Evolutionary conservation across 2,329 filamentous ascomycete species (phyloP), one percentile per base, ranked within the genome.

Genomic region (Fusarium solani-melongenae): DNA sequence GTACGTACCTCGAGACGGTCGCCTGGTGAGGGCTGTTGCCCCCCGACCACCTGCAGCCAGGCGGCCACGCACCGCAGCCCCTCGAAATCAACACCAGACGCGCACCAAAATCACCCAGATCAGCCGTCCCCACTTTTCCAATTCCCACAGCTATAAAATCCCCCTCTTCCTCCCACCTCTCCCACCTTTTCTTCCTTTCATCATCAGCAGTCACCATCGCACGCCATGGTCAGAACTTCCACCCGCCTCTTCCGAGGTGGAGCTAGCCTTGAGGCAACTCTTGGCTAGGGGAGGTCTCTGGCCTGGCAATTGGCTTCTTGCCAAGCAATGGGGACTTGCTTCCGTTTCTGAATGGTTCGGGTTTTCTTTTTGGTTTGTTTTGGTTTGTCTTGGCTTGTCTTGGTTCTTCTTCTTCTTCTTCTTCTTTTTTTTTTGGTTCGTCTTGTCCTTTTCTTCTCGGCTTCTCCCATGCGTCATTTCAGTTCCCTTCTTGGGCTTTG

Each of bases 131-230:
- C 67, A 59, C 57, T 38, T 62, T 39, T 62, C 12, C 53, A 29
- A 66, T n/a, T 22, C 7, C 53, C 17, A 20, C 36, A 12, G 12
- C 59, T 74, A 74, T 74, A 51, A 68, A 74, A 53, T 34, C 62
- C n/a, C 12, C 59, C 39, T 51, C 36, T 27, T 55, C 24, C 33
- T 55, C 53, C 36, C 31, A n/a, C 58, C 29, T 34, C 31, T 62
- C 46, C 20, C 56, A 56, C 53, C 20, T 56, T 58, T 36, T 44
- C 29, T 49, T 44, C 29, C 41, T 41, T 62, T 62, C 62, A 46
- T 66, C 55, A 44, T 33, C 51, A 38, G 33, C 62, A 33, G 38
- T 55, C 31, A 46, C 27, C 36, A 63, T 49, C 44, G 14, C 44
- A 49, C 20, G 15, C 44, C 44, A 49, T 24, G 44, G 44, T 49